Percentiles rank a stretch among this genome's conserved stretches.
These are phyloP conservation scores for Kazachstania bromeliacearum DNA, from an alignment of 805 yeast genomes.

Conservation along the genomic window DNA sequence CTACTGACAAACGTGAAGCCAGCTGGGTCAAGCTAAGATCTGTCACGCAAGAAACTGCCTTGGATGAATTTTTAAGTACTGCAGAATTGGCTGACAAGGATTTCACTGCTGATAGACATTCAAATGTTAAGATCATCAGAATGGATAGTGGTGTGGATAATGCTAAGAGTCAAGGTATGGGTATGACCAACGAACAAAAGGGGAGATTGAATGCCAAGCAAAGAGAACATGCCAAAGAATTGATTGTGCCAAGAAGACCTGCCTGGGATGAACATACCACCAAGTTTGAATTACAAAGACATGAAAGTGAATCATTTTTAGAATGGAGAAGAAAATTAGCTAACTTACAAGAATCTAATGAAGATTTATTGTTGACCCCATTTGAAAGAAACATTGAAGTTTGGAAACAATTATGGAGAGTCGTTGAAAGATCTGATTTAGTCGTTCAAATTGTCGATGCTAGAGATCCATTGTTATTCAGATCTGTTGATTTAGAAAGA, in stretches of 20 bases:
- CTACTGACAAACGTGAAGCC: conserved; percentile 76
- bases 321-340: conserved; percentile 94
- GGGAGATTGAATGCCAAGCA: conserved; percentile 51
- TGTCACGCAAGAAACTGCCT: conserved; percentile 86
- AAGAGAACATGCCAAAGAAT: conserved; percentile 54
- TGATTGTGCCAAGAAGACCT: conserved; percentile 92
- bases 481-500: conserved; percentile 77
- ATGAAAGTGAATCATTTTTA: conserved; percentile 82
- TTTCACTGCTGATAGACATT: conserved; percentile 82
- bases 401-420: conserved; percentile 98
- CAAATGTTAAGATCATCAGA: conserved; percentile 74
- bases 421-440: conserved; percentile 86
- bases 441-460: conserved; percentile 97
- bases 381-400: conserved; percentile 95
- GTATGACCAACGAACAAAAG: conserved; percentile 61
- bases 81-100: conserved; percentile 96
- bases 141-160: conserved; percentile 43
- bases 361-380: conserved; percentile 81
- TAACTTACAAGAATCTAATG: conserved; percentile 64
- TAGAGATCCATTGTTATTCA: conserved; percentile 80
- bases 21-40: conserved; percentile 86
- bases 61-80: conserved; percentile 89
- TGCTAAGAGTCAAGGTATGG: conserved; percentile 41
- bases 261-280: conserved; percentile 68
- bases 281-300: conserved; percentile 67